phyloP scores from a whole-genome alignment of 2,329 filamentous ascomycete species.

The Fusarium oxysporum region DNA sequence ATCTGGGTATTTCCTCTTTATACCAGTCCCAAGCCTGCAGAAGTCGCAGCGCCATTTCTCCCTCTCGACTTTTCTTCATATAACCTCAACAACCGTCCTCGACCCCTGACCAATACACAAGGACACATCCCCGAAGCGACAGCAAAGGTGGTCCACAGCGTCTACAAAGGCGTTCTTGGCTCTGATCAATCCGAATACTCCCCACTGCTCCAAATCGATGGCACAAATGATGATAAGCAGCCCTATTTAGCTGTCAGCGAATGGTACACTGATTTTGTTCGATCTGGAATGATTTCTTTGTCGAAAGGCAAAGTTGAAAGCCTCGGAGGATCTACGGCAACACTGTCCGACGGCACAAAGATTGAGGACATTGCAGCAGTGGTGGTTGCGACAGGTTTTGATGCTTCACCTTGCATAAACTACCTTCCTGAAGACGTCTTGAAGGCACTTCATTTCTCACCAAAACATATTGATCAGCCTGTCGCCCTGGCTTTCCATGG shows the following conservation, averaged over 20 bases:
- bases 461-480: constrained; percentile 66
- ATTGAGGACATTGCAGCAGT: constrained; percentile 73
- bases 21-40: constrained; percentile 62
- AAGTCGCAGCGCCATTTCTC: constrained; percentile 69
- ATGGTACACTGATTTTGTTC: constrained; percentile 79
- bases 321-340: constrained; percentile 52
- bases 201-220: constrained; percentile 53
- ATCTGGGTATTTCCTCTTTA: constrained; percentile 77
- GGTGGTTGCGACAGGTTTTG: constrained; percentile 81
- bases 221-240: constrained; percentile 59
- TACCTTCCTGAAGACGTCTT: constrained; percentile 71
- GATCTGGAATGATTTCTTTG: constrained; percentile 69
- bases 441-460: constrained; percentile 67
- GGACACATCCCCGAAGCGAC: constrained; percentile 72
- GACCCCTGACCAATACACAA: constrained; percentile 70
- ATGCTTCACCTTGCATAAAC: constrained; percentile 70
- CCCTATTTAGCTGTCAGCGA: constrained; percentile 78
- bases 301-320: constrained; percentile 59
- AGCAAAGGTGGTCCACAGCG: constrained; percentile 65
- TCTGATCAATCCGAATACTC: constrained; percentile 66
- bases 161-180: constrained; percentile 61
- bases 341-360: constrained; percentile 44
- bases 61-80: constrained; percentile 80
- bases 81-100: constrained; percentile 72
- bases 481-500: constrained; percentile 76